Base-by-base conservation (phyloP, 352 stramenopile species). In the Phytopythium aichiense region DNA sequence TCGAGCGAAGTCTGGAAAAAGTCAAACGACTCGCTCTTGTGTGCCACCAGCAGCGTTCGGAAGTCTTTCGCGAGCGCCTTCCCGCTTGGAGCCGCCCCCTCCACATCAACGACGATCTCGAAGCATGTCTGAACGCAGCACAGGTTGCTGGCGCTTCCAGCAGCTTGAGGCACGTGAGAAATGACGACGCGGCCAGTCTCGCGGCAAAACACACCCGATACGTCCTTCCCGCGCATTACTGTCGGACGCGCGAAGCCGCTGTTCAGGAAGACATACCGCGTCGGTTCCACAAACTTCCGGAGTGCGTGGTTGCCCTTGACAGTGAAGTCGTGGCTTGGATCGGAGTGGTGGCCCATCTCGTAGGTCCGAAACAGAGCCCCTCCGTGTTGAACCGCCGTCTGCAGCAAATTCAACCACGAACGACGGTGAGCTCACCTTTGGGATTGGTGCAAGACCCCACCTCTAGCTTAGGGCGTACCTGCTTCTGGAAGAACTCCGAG, bases 111-210 rank as follows among this genome's bases (percentile, higher is more conserved):
- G n/a, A 46, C 18, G n/a, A 58, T 37, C 37, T 49, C 53, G n/a
- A 58, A 37, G 37, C 53, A 58, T n/a, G 22, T 49, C 35, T 48
- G 35, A 8, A 58, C 1, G 22, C 53, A 35, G 15, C 53, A 58
- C 53, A 58, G 23, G 35, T 22, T 11, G 9, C 20, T 16, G 22
- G 2, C 0, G 25, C 25, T 40, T 23, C 30, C 49, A 40, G 3
- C 16, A 16, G 15, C 28, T 16, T 30, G 49, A 15, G 45, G 45
- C 45, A 55, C 49, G 25, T 22, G 9, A 25, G 49, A 55, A 16
- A 46, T 33, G 20, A 58, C 53, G n/a, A 58, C 38, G 22, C 53
- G 53, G 4, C 53, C 53, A 6, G 23, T 30, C 53, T 58, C 53
- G 37, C 12, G 53, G 23, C 38, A 58, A 8, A 35, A 18, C 7